Evolutionary conservation across 108 stramenopile genomes (phyloP), one percentile per base, ranked within the genome.

Genomic region (Nitzschia inconspicua): DNA sequence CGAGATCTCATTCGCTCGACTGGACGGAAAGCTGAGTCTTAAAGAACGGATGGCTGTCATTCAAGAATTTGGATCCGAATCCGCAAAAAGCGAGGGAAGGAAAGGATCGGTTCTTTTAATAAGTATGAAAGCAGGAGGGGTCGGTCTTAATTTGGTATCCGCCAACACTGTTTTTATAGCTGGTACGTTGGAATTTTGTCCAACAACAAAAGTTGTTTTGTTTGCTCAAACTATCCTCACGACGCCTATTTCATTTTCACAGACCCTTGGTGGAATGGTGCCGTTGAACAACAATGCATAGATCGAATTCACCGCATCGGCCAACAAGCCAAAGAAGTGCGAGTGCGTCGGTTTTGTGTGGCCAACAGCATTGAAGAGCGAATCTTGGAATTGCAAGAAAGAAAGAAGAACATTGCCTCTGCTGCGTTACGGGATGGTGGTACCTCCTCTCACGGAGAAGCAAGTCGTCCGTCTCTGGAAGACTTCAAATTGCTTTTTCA

Each of bases 211-310:
- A 35, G 9, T n/a, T n/a, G n/a, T n/a, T n/a, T n/a, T n/a, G n/a
- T n/a, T n/a, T n/a, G n/a, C n/a, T n/a, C n/a, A n/a, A n/a, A 11
- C 51, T 53, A n/a, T 35, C 51, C 8, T 35, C 10, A 23, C 26
- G 14, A 23, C 26, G 7, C 23, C 31, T 54, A 3, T 31, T 46
- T 18, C 8, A 46, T 20, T 1, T 24, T 49, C n/a, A 13, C 75
- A 36, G 91, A 93, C 62, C 91, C 88, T 0, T 93, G 91, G 91
- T 93, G 91, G 91, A 87, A 93, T 79, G 57, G 47, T 9, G 82
- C 88, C 2, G 58, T 85, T 2, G 88, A 93, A 61, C 84, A 89
- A 51, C 84, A 87, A 56, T 83, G 83, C 68, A 57, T 77, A 31
- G 75, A 89, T 71, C 77, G 88, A 20, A 86, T 89, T 31, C 91